Percentiles rank a stretch among this genome's conserved stretches.
Conservation (phyloP, 2,329 filamentous ascomycete genomes). For the Lizonia empirigonia region DNA sequence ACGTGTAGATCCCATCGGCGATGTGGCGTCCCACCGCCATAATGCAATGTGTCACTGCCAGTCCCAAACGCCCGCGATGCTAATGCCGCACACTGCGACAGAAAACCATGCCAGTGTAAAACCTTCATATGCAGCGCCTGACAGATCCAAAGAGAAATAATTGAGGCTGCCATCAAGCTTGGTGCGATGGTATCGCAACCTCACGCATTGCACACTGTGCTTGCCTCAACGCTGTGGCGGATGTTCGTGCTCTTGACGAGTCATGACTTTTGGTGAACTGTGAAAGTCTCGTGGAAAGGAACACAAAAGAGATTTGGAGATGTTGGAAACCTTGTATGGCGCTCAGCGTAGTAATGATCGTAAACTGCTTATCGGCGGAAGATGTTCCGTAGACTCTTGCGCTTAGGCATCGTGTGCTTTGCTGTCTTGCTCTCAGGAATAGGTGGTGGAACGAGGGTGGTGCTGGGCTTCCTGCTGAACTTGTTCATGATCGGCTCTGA, state of each 20-base stretch:
- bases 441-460: constrained; percentile 34
- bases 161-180: no score
- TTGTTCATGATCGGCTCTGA: constrained; percentile 32
- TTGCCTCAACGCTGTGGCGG: constrained; percentile 6
- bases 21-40: constrained; percentile 7
- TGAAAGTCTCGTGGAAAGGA: neutral
- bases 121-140: constrained; percentile 5
- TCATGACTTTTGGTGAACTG: constrained; percentile 8
- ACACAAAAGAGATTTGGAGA: neutral
- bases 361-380: constrained; percentile 43
- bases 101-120: neutral
- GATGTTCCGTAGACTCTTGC: constrained; percentile 55
- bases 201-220: no score
- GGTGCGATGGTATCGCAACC: no score
- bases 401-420: constrained; percentile 50
- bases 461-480: constrained; percentile 25
- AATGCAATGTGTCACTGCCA: constrained; percentile 16
- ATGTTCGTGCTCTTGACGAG: constrained; percentile 6
- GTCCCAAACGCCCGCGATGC: constrained; percentile 15
- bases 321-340: neutral
- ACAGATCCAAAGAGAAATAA: neutral
- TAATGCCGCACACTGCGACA: constrained; percentile 13
- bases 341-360: constrained; percentile 1
- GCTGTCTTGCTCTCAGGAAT: constrained; percentile 37
- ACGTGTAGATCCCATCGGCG: constrained; percentile 11